Percentiles rank a stretch among this genome's conserved stretches.
Evolutionary conservation across 805 yeast genomes (phyloP).

Genomic region (Ogataea parapolymorpha): DNA sequence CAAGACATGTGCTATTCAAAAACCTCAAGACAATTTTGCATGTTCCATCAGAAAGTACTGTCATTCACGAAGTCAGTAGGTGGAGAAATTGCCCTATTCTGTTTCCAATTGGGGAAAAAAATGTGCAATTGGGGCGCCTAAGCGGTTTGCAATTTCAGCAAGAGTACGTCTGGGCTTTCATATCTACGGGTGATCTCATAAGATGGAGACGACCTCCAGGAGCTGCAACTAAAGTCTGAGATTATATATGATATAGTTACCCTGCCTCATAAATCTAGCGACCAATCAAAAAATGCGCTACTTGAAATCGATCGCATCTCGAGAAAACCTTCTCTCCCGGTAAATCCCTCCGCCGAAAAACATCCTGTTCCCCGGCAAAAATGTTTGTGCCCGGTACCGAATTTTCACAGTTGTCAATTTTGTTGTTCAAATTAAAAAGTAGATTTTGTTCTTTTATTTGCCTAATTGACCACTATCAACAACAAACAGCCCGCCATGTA

Average conservation of each 20-base stretch:
- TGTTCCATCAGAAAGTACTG: constrained; percentile 1
- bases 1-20: neutral
- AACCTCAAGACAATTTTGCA: neutral
- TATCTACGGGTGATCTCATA: constrained; percentile 36
- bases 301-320: too few species aligned
- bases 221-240: neutral
- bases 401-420: constrained; percentile 4
- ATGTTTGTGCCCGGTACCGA: neutral
- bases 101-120: constrained; percentile 33
- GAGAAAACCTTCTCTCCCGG: constrained; percentile 2
- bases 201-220: constrained; percentile 38
- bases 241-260: neutral
- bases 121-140: constrained; percentile 33
- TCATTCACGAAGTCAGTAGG: constrained; percentile 27
- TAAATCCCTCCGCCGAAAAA: neutral
- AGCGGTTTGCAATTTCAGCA: constrained; percentile 31
- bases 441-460: neutral
- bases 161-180: constrained; percentile 36
- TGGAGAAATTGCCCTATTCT: constrained; percentile 28
- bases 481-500: constrained; percentile 36
- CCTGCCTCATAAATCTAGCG: constrained; percentile 2
- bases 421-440: neutral
- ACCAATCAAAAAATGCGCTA: constrained; percentile 10
- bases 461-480: constrained; percentile 1
- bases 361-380: neutral